Evolutionary conservation across 129 eudicot species (phyloP).

Genomic region (Lonicera japonica): DNA sequence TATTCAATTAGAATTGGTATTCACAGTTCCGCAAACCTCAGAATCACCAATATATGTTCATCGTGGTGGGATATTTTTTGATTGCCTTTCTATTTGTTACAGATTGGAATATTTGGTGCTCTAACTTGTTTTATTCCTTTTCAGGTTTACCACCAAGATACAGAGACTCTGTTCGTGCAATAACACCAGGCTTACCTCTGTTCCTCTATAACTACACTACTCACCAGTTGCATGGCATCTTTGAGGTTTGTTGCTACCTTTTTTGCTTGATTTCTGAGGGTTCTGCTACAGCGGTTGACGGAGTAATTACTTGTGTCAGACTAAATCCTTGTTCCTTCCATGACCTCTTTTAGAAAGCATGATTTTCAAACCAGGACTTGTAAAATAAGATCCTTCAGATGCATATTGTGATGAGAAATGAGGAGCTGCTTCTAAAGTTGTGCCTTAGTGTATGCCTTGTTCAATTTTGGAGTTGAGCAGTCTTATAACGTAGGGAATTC

Average conservation of each 20-base stretch:
- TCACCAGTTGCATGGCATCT: constrained; percentile 97
- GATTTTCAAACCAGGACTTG: not conserved
- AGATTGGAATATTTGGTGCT: not conserved
- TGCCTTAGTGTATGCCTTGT: too few species aligned
- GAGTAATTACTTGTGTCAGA: not conserved
- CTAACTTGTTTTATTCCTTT: not conserved
- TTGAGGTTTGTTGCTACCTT: constrained; percentile 62
- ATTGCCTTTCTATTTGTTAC: too few species aligned
- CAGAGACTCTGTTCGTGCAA: constrained; percentile 97
- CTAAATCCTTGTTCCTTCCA: not conserved
- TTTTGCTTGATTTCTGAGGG: not conserved
- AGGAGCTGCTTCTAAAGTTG: not conserved
- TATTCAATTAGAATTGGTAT: too few species aligned
- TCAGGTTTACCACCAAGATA: constrained; percentile 97
- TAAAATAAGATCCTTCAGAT: too few species aligned
- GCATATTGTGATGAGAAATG: not conserved
- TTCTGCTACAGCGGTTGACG: not conserved
- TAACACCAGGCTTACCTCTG: constrained; percentile 96
- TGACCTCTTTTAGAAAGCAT: not conserved
- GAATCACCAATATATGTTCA: not conserved
- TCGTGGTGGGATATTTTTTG: not conserved
- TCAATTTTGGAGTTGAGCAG: too few species aligned
- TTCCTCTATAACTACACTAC: constrained; percentile 97
- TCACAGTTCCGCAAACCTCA: not conserved
- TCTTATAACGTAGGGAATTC: too few species aligned